A percentile compares a stretch with the other conserved stretches of the same genome.
Evolutionary conservation across 176 grass and related monocot species (phyloP).

Genomic region (Oryza rufipogon): DNA sequence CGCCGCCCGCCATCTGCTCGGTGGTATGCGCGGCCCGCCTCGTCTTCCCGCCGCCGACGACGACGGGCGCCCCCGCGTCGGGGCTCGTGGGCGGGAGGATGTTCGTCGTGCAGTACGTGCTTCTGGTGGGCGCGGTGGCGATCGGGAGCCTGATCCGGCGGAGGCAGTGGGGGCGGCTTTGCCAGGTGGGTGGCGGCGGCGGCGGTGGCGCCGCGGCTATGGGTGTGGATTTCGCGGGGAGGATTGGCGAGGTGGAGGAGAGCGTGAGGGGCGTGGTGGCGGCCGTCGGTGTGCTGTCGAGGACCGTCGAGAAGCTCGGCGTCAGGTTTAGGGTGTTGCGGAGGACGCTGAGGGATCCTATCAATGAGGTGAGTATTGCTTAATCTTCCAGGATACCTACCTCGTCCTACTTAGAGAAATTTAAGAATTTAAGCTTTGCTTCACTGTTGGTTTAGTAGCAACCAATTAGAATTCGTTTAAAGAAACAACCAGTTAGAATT

Average conservation of each 20-base stretch:
- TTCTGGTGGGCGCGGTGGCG: slow-evolving; percentile 57
- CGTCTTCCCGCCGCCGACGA: slow-evolving; percentile 29
- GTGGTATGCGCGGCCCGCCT: slow-evolving; percentile 50
- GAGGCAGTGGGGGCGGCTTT: slow-evolving; percentile 56
- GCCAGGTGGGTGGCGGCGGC: slow-evolving; percentile 7
- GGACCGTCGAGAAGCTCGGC: slow-evolving; percentile 73
- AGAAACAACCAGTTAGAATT: neutral
- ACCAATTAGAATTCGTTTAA: neutral
- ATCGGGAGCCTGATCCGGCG: slow-evolving; percentile 64
- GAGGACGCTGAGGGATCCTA: slow-evolving; percentile 61
- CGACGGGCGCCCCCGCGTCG: neutral
- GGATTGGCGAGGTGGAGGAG: slow-evolving; percentile 62
- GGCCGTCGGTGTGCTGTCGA: slow-evolving; percentile 58
- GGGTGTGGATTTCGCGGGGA: slow-evolving; percentile 46
- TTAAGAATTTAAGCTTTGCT: neutral
- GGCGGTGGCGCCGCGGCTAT: neutral
- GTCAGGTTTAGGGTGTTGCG: slow-evolving; percentile 73
- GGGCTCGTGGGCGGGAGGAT: slow-evolving; percentile 34
- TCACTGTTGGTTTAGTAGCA: neutral
- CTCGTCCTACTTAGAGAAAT: neutral
- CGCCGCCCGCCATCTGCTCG: slow-evolving; percentile 62
- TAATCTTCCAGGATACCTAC: neutral
- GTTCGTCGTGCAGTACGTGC: slow-evolving; percentile 53
- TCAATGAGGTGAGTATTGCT: slow-evolving; percentile 59
- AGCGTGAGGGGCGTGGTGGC: slow-evolving; percentile 51